Percentiles rank a stretch among this genome's conserved stretches.
These are phyloP conservation scores for Cochlearia excelsa DNA, from an alignment of 345 rosid genomes.

Conservation along the genomic window DNA sequence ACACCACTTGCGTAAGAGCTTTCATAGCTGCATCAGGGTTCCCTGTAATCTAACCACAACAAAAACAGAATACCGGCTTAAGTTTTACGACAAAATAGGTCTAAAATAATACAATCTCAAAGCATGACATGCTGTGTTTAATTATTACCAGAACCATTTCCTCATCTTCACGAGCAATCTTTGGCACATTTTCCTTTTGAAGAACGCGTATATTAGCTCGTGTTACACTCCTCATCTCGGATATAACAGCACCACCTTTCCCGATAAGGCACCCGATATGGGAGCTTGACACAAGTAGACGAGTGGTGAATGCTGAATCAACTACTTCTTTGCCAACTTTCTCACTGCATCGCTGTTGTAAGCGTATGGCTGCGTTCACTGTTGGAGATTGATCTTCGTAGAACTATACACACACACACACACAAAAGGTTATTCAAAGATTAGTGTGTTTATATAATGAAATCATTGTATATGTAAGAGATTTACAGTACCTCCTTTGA, in stretches of 20 bases:
- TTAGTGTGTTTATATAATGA: neutral
- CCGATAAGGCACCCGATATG: conserved; percentile 77
- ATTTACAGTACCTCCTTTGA: conserved; percentile 54
- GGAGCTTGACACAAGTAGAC: conserved; percentile 64
- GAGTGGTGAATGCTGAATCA: conserved; percentile 53
- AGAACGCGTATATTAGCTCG: conserved; percentile 59
- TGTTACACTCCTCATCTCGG: conserved; percentile 65
- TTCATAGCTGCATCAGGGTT: conserved; percentile 63
- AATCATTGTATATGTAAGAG: neutral
- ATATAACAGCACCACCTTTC: conserved; percentile 68
- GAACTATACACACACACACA: conserved; percentile 40
- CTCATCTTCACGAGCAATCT: conserved; percentile 58
- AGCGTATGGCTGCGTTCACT: conserved; percentile 61
- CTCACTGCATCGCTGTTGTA: conserved; percentile 76
- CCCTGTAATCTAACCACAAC: conserved; percentile 54
- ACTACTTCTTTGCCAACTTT: conserved; percentile 61
- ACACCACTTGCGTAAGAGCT: conserved; percentile 59
- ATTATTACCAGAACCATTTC: conserved; percentile 64
- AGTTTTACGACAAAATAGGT: neutral
- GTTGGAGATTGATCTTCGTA: conserved; percentile 68
- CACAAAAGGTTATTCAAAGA: neutral
- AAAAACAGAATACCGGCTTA: neutral
- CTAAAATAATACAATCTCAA: neutral
- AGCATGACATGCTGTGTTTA: neutral
- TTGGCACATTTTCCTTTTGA: conserved; percentile 58